Evolutionary conservation across 1,139 yeast genomes (phyloP).

Genomic region (Scheffersomyces quercinus): DNA sequence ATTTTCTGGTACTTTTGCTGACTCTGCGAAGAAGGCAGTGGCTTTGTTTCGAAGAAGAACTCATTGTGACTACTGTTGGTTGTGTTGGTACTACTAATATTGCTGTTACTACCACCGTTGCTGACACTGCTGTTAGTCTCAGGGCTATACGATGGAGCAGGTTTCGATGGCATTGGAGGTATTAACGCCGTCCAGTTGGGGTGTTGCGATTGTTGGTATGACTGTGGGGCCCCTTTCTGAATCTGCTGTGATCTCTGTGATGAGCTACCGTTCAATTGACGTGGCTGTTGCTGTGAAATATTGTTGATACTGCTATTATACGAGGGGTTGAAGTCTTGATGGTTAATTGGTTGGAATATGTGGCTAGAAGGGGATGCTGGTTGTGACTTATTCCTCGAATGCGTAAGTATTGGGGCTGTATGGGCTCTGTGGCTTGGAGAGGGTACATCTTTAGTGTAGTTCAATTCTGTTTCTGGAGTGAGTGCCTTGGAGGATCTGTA

Average conservation of each 20-base stretch:
- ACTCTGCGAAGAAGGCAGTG: neutral
- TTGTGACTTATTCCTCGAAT: slow-evolving; percentile 15
- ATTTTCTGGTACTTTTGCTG: neutral
- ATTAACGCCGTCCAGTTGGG: slow-evolving; percentile 27
- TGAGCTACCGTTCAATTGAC: slow-evolving; percentile 4
- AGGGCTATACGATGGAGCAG: slow-evolving; percentile 9
- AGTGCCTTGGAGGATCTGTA: neutral
- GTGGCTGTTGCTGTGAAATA: slow-evolving; percentile 2
- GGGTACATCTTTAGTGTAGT: neutral
- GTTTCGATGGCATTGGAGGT: slow-evolving; percentile 28
- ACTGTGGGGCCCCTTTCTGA: neutral
- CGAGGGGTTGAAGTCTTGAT: slow-evolving; percentile 10
- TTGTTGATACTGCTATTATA: neutral
- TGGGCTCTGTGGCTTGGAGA: slow-evolving; percentile 3
- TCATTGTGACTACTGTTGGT: neutral
- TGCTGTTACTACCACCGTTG: too few relatives aligned
- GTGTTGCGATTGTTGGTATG: neutral
- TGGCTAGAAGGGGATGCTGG: slow-evolving; percentile 12
- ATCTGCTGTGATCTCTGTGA: neutral
- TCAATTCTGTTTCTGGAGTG: neutral
- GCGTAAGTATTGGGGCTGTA: slow-evolving; percentile 7
- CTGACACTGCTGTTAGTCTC: neutral
- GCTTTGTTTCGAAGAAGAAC: slow-evolving; percentile 1
- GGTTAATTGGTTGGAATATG: slow-evolving; percentile 16
- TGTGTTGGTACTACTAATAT: slow-evolving; percentile 1